A percentile compares a stretch with the other conserved stretches of the same genome.
Conservation (phyloP, 192 early-diverging fungal genomes). For the Podila minutissima region DNA sequence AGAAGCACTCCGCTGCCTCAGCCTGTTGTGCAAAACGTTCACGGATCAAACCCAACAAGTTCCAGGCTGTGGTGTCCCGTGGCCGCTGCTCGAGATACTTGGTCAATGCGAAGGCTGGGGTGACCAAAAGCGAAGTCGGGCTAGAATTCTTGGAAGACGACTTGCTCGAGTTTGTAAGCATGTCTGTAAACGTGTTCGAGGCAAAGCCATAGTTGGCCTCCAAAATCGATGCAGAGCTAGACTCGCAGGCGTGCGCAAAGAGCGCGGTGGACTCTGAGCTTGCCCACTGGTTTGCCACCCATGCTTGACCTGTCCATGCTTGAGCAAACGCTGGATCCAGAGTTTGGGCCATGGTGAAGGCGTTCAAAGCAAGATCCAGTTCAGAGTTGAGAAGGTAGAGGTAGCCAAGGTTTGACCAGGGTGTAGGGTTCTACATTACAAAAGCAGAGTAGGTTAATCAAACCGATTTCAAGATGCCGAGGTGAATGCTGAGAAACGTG, state of each 20-base stretch:
- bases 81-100: slow-evolving; percentile 72
- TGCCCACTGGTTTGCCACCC: slow-evolving; percentile 70
- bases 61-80: slow-evolving; percentile 65
- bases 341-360: slow-evolving; percentile 76
- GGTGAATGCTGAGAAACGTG: too few species aligned
- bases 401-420: slow-evolving; percentile 89
- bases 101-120: slow-evolving; percentile 68
- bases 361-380: slow-evolving; percentile 76
- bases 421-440: slow-evolving; percentile 56
- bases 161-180: slow-evolving; percentile 27
- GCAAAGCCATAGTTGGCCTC: slow-evolving; percentile 77
- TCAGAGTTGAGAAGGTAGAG: slow-evolving; percentile 79
- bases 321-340: slow-evolving; percentile 81
- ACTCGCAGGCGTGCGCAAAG: slow-evolving; percentile 83
- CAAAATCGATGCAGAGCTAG: slow-evolving; percentile 67
- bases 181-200: slow-evolving; percentile 40
- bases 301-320: slow-evolving; percentile 90
- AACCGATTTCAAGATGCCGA: neutral
- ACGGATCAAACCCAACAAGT: slow-evolving; percentile 78
- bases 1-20: slow-evolving; percentile 73
- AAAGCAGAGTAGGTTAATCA: neutral
- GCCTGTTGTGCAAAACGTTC: slow-evolving; percentile 79
- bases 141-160: slow-evolving; percentile 20
- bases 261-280: slow-evolving; percentile 66
- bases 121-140: slow-evolving; percentile 46